Conservation (phyloP, 371 early-diverging fungal genomes). For the Mucor plumbeus region DNA sequence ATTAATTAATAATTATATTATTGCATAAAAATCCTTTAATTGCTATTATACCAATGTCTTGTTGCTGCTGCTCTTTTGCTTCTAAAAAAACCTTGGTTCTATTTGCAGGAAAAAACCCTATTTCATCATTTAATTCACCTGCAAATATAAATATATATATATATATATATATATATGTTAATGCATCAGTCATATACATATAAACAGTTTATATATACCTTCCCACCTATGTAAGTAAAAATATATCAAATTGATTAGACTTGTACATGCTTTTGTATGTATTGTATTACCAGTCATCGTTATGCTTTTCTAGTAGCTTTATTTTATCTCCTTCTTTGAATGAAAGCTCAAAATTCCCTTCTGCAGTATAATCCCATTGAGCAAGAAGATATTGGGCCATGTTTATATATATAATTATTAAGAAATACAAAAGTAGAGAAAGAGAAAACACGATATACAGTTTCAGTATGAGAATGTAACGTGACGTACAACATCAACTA, state of each 20-base stretch:
- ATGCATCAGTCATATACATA: not conserved
- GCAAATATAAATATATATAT: no score
- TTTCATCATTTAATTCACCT: constrained; percentile 50
- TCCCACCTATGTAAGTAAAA: constrained; percentile 48
- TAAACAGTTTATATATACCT: constrained; percentile 28
- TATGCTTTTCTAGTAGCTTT: constrained; percentile 52
- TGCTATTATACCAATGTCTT: not conserved
- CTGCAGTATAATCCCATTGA: constrained; percentile 54
- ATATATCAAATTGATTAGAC: not conserved
- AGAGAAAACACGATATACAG: not conserved
- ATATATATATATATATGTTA: no score
- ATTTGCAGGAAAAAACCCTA: constrained; percentile 57
- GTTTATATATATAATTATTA: not conserved
- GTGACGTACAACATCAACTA: not conserved
- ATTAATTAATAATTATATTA: not conserved
- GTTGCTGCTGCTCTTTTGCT: not conserved
- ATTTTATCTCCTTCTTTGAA: constrained; percentile 55
- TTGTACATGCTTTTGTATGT: not conserved
- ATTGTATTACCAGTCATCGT: constrained; percentile 51
- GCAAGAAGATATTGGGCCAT: constrained; percentile 54
- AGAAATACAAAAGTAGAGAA: not conserved
- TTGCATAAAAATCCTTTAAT: not conserved
- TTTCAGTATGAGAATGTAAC: not conserved
- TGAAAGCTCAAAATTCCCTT: constrained; percentile 52
- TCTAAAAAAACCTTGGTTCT: constrained; percentile 24